phyloP scores from a whole-genome alignment of 495 filamentous ascomycete genomes.

The Tetracladium setigerum region DNA sequence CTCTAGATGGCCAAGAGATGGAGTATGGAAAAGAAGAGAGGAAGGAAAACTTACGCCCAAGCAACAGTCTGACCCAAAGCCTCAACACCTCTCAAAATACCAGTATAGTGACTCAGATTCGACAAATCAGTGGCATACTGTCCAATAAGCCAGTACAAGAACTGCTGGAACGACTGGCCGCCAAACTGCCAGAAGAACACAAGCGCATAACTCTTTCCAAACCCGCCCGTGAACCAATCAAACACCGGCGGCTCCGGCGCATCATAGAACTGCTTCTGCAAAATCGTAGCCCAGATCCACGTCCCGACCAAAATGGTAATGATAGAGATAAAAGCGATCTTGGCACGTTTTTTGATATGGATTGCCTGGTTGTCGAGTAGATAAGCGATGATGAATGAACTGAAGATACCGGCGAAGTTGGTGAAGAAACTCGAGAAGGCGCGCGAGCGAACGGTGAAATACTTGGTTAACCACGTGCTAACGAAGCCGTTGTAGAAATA shows the following conservation, averaged over 20 bases:
- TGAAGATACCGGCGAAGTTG: conserved; percentile 27
- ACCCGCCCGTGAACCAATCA: conserved; percentile 26
- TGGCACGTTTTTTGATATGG: conserved; percentile 21
- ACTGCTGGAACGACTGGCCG: conserved; percentile 28
- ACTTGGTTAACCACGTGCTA: conserved; percentile 25
- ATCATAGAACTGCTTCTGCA: conserved; percentile 24
- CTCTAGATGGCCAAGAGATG: too few species aligned
- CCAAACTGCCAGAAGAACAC: conserved; percentile 30
- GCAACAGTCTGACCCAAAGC: conserved; percentile 27
- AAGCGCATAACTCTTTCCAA: conserved; percentile 22
- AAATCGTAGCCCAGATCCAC: conserved; percentile 26
- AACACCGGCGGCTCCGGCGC: conserved; percentile 18
- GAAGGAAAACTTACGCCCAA: conserved; percentile 23
- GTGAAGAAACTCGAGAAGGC: conserved; percentile 26
- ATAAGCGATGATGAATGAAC: conserved; percentile 23
- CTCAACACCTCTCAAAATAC: conserved; percentile 25
- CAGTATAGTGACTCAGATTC: conserved; percentile 22
- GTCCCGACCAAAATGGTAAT: conserved; percentile 23
- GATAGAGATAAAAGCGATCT: conserved; percentile 20
- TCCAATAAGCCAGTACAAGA: conserved; percentile 26
- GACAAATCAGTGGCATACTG: conserved; percentile 26
- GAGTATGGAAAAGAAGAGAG: neutral
- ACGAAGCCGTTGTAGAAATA: conserved; percentile 31
- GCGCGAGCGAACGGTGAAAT: conserved; percentile 30
- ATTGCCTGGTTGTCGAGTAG: conserved; percentile 24